phyloP scores from a whole-genome alignment of 371 early-diverging fungal species.

The Parasitella parasitica region DNA sequence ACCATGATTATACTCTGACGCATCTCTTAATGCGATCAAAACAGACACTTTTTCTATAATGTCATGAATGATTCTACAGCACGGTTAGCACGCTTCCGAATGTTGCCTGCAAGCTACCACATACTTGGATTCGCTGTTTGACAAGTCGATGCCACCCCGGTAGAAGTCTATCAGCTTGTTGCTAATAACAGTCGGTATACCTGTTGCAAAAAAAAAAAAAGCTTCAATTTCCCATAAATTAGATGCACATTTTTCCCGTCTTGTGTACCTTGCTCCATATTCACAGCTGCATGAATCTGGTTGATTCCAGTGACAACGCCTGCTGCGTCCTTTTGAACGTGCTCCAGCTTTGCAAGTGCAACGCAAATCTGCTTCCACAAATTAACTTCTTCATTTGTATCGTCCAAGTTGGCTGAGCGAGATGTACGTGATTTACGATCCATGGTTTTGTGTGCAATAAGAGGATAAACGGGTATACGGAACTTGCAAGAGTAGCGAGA shows the following conservation, averaged over 20 bases:
- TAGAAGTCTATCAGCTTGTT: conserved; percentile 39
- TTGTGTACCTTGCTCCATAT: conserved; percentile 45
- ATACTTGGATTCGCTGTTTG: conserved; percentile 45
- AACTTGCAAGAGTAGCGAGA: background rate
- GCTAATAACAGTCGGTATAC: conserved; percentile 27
- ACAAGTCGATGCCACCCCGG: conserved; percentile 37
- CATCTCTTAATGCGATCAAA: conserved; percentile 54
- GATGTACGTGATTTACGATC: conserved; percentile 55
- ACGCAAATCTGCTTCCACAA: conserved; percentile 57
- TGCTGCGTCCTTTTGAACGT: conserved; percentile 46
- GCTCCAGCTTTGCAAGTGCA: conserved; percentile 49
- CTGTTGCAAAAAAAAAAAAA: conserved; percentile 15
- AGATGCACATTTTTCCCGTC: background rate
- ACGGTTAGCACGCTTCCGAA: background rate
- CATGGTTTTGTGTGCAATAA: conserved; percentile 18
- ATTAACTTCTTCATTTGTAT: conserved; percentile 52
- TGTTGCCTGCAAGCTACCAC: too few relatives aligned
- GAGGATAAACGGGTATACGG: background rate
- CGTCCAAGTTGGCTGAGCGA: conserved; percentile 50
- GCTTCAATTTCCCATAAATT: background rate
- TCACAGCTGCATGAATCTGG: conserved; percentile 34
- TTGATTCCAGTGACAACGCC: conserved; percentile 42
- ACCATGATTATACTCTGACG: conserved; percentile 47
- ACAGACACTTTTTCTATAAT: conserved; percentile 58
- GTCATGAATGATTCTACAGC: conserved; percentile 49